Base-by-base conservation (phyloP, 208 protist species). In the Crithidia bombi region DNA sequence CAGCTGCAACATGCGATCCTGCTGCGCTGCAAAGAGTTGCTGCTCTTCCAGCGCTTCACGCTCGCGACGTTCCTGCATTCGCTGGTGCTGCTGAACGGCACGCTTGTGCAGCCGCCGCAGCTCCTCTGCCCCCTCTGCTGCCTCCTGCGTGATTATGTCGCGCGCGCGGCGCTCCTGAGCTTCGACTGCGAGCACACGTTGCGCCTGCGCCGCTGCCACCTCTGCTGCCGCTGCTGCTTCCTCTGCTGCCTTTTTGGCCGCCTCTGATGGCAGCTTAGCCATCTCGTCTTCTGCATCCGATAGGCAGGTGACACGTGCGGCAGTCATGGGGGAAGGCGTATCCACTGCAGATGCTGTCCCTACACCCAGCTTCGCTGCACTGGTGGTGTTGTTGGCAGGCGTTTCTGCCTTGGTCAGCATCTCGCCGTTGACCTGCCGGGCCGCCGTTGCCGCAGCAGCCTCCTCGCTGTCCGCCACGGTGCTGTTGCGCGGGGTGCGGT, bases 271-370 rank as follows among this genome's bases (percentile, higher is more conserved):
- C 33, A 21, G 14, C 36, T 39, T 26, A n/a, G 43, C 43, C 15
- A 19, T 21, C 46, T 47, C 57, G 10, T 65, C 41, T 5, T 65
- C 32, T 10, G 19, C 43, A 1, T 65, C 43, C 0, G 41, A 26
- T 3, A 21, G 39, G 15, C 50, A 58, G 14, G 17, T 41, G 10
- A 12, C n/a, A 19, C 62, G 62, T n/a, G 70, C 23, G 33, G 54
- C 43, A 14, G 62, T 75, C 54, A 69, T 68, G 9, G 62, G 61
- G 28, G 70, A 75, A 15, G 57, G 63, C 30, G 63, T 70, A 25
- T 36, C 30, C 38, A 69, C 70, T 28, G 46, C 36, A 0, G 63
- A 65, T 35, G 32, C 52, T 23, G 54, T 35, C 3, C 28, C 54
- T 6, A 17, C 23, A 4, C 23, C 43, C 17, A n/a, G 19, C 41